Base-by-base conservation (phyloP, 371 early-diverging fungal species). In the Mortierella sp. region DNA sequence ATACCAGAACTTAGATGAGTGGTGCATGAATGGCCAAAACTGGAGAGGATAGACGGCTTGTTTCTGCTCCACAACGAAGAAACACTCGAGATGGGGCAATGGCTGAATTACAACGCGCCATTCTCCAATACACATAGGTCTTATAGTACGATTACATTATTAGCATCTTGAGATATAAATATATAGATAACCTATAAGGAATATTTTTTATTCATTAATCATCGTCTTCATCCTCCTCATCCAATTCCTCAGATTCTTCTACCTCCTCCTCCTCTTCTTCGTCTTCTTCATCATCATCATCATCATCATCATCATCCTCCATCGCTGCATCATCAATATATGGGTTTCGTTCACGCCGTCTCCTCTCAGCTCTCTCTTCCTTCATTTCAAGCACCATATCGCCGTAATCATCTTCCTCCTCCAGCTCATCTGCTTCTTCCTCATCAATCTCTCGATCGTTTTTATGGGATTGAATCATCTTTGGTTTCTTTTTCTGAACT, bases 311-410 rank as follows among this genome's bases (percentile, higher is more conserved):
- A 13, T 59, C 50, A 48, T 19, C 58, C 16, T 58, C 48, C 45
- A 48, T 32, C 3, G 59, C 59, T 5, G 50, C 41, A 45, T 67
- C 58, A 19, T 58, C 78, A 58, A 83, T 78, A 21, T 65, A 83
- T 11, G 80, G 80, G 32, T 78, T 78, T 8, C 68, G 40, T 15
- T 15, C 32, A 1, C 80, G 69, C 15, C 69, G 72, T 7, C 67
- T 65, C 28, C 69, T 48, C 22, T 71, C 71, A 11, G 45, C 43
- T 24, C 66, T 58, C 57, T 80, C 76, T 7, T 75, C 81, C n/a
- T 67, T 55, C 19, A 64, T 19, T 32, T 75, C 75, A 15, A 71
- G 38, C 32, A 40, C 63, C 50, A 67, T 57, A 19, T 72, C 69
- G 1, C 41, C 50, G 21, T 83, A 69, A 9, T 74, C 65, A 16